Conservation (phyloP, 2,329 filamentous ascomycete genomes). For the Cladosporium velox region DNA sequence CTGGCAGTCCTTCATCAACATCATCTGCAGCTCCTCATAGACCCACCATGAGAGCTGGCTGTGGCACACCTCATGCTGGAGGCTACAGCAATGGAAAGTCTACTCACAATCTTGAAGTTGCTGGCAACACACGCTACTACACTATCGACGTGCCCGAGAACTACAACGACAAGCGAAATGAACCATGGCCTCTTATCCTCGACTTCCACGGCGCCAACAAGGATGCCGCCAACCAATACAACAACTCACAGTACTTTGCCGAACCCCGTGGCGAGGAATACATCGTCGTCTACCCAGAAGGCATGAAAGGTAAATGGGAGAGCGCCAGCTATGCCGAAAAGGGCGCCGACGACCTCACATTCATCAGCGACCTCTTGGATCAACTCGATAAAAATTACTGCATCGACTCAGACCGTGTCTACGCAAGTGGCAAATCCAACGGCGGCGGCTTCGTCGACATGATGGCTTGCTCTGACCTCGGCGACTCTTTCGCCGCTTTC, state of each 20-base stretch:
- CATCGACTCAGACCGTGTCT: conserved; percentile 48
- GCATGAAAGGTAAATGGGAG: conserved; percentile 43
- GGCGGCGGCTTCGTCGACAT: conserved; percentile 52
- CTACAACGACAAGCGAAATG: conserved; percentile 25
- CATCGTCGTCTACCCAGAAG: conserved; percentile 51
- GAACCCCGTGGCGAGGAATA: conserved; percentile 46
- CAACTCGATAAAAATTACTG: conserved; percentile 48
- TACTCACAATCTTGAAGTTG: conserved; percentile 25
- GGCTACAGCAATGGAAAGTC: conserved; percentile 4
- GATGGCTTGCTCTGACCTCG: conserved; percentile 49
- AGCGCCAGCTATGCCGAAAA: conserved; percentile 44
- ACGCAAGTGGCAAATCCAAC: conserved; percentile 56
- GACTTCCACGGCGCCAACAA: conserved; percentile 51
- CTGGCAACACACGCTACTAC: conserved; percentile 28
- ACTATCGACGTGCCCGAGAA: conserved; percentile 29
- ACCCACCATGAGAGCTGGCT: conserved; percentile 3
- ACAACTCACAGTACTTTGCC: conserved; percentile 50
- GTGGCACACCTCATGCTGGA: conserved; percentile 10
- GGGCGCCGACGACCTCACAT: conserved; percentile 45
- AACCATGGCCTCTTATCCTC: conserved; percentile 43
- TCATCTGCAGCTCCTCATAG: conserved; percentile 3
- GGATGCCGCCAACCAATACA: conserved; percentile 43
- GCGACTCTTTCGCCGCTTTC: conserved; percentile 52
- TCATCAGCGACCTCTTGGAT: conserved; percentile 48
- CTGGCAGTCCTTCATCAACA: conserved; percentile 11